These are phyloP conservation scores for Cordyceps tenuipes DNA, from an alignment of 2,329 filamentous ascomycete genomes.

Conservation along the genomic window DNA sequence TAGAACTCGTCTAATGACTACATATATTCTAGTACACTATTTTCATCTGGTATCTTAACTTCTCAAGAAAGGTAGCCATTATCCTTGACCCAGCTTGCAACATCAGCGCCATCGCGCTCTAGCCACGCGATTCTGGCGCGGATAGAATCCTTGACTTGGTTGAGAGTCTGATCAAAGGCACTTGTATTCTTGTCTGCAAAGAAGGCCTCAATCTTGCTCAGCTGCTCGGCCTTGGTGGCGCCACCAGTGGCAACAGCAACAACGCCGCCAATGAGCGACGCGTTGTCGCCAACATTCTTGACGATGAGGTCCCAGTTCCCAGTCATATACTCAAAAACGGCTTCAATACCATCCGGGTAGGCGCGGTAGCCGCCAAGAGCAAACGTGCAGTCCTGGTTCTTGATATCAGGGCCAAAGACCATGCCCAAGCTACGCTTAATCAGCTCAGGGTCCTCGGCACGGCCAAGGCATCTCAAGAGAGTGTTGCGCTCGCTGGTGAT, in stretches of 20 bases:
- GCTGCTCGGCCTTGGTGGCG: slow-evolving; percentile 70
- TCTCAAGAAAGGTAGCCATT: slow-evolving; percentile 21
- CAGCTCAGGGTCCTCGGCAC: slow-evolving; percentile 67
- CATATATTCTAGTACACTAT: background rate
- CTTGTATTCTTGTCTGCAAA: slow-evolving; percentile 75
- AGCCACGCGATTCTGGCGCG: slow-evolving; percentile 79
- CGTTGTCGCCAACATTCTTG: slow-evolving; percentile 72
- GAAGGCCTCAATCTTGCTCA: slow-evolving; percentile 69
- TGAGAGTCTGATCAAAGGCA: slow-evolving; percentile 77
- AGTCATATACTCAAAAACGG: slow-evolving; percentile 75
- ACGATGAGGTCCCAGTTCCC: slow-evolving; percentile 80
- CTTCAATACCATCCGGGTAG: slow-evolving; percentile 69
- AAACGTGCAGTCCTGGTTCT: slow-evolving; percentile 91
- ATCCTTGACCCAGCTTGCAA: slow-evolving; percentile 44
- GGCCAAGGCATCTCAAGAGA: slow-evolving; percentile 73
- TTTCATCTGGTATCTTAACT: slow-evolving; percentile 1
- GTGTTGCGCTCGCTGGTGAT: slow-evolving; percentile 79
- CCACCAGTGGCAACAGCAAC: slow-evolving; percentile 74
- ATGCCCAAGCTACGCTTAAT: slow-evolving; percentile 74
- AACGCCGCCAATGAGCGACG: slow-evolving; percentile 79
- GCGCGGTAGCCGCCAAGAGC: slow-evolving; percentile 71
- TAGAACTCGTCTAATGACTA: background rate
- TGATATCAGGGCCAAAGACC: slow-evolving; percentile 71
- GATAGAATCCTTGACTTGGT: slow-evolving; percentile 82
- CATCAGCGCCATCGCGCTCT: slow-evolving; percentile 65